phyloP scores from a whole-genome alignment of 2,329 filamentous ascomycete species.

The Anthostomella pinea region DNA sequence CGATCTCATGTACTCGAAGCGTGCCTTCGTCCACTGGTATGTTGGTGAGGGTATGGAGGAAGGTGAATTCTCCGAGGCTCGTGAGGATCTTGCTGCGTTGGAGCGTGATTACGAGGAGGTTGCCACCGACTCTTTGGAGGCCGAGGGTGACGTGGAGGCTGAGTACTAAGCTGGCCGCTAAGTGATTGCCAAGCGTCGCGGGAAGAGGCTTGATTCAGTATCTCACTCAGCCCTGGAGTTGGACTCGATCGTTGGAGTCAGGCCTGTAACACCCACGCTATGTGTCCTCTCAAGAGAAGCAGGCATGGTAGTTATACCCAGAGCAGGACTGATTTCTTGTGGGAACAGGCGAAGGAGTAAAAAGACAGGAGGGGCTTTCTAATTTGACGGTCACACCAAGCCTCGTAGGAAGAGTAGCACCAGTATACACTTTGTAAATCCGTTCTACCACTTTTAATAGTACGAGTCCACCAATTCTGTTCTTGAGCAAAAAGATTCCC shows the following conservation, averaged over 20 bases:
- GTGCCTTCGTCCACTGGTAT: constrained; percentile 99
- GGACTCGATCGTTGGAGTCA: constrained; percentile 12
- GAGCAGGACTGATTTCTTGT: constrained; percentile 16
- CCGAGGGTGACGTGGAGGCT: constrained; percentile 78
- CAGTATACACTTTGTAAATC: constrained; percentile 36
- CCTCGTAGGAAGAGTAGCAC: constrained; percentile 29
- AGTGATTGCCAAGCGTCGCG: constrained; percentile 18
- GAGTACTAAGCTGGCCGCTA: constrained; percentile 69
- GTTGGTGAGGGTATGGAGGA: constrained; percentile 99
- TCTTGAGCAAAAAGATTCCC: too few species aligned
- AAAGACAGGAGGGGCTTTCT: constrained; percentile 21
- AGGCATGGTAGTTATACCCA: constrained; percentile 16
- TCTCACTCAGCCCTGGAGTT: constrained; percentile 6
- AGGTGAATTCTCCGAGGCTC: constrained; percentile 98
- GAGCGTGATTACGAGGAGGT: constrained; percentile 99
- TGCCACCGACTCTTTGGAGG: constrained; percentile 87
- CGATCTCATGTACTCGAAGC: constrained; percentile 99
- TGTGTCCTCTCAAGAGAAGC: constrained; percentile 15
- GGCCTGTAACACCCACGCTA: constrained; percentile 17
- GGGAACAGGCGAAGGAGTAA: constrained; percentile 20
- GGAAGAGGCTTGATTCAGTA: constrained; percentile 15
- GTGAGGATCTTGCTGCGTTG: constrained; percentile 95
- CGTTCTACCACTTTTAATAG: constrained; percentile 32
- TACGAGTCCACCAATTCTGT: constrained; percentile 16
- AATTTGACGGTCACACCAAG: constrained; percentile 24